Conservation (phyloP, 2,329 filamentous ascomycete species). For the Calonectria leucothoes region DNA sequence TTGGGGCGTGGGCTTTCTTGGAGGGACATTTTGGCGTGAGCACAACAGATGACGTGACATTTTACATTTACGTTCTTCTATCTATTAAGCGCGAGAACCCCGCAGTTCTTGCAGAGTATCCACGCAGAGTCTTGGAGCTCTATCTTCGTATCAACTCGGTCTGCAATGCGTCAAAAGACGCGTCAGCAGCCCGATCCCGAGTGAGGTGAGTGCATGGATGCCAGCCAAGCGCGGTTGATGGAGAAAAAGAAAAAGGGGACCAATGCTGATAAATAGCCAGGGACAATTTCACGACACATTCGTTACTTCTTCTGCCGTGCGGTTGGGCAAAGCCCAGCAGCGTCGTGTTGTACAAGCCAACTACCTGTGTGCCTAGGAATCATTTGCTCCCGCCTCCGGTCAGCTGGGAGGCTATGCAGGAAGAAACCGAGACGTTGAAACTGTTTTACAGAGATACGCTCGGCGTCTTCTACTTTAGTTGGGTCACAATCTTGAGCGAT, state of each 20-base stretch:
- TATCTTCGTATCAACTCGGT: constrained; percentile 39
- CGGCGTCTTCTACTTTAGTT: background rate
- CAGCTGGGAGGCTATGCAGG: background rate
- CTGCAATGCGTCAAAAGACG: constrained; percentile 30
- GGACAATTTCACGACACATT: background rate
- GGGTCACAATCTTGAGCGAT: background rate
- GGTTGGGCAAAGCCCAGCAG: background rate
- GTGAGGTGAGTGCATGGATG: constrained; percentile 34
- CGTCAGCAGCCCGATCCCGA: constrained; percentile 4
- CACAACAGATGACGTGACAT: background rate
- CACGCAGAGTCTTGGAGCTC: constrained; percentile 34
- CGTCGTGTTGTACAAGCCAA: background rate
- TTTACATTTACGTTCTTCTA: background rate
- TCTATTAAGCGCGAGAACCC: background rate
- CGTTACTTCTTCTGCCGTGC: background rate
- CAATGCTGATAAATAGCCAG: background rate
- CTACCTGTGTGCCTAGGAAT: background rate
- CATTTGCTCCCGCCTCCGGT: background rate
- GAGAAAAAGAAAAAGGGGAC: no score
- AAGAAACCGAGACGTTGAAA: background rate
- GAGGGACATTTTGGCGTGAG: background rate
- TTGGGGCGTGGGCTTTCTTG: background rate
- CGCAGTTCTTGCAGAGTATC: constrained; percentile 17
- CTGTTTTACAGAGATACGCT: background rate
- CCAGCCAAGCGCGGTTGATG: no score